Evolutionary conservation across 2,329 filamentous ascomycete genomes (phyloP).

Genomic region (Cladosporium sp.): DNA sequence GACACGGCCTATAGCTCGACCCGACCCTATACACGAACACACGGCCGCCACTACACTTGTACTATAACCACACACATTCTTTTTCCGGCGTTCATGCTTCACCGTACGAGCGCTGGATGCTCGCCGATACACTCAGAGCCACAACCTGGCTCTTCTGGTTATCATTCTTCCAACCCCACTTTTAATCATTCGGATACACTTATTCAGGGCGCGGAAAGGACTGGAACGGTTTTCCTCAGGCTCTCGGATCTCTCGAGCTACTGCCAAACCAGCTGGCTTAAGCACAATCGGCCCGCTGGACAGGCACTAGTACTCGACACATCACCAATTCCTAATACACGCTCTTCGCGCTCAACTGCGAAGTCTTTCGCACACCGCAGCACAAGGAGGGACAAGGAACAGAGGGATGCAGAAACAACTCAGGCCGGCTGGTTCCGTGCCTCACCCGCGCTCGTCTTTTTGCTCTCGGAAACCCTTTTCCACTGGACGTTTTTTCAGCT

Average conservation of each 20-base stretch:
- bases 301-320: background rate
- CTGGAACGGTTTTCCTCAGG: constrained; percentile 5
- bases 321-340: background rate
- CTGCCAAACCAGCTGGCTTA: constrained; percentile 9
- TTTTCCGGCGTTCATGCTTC: constrained; percentile 6
- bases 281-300: background rate
- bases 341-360: background rate
- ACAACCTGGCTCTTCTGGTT: background rate
- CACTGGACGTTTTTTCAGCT: background rate
- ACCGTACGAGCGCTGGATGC: constrained; percentile 9
- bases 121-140: background rate
- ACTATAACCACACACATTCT: constrained; percentile 2
- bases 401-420: background rate
- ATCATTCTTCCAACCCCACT: background rate
- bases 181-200: constrained; percentile 12
- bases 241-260: constrained; percentile 1
- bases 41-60: background rate
- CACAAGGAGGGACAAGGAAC: background rate
- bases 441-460: background rate
- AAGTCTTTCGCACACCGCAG: constrained; percentile 5
- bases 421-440: constrained; percentile 10
- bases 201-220: constrained; percentile 3
- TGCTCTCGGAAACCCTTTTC: background rate
- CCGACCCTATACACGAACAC: background rate
- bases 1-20: background rate